These are phyloP conservation scores for Citrus trifoliata DNA, from an alignment of 345 rosid genomes.

Conservation along the genomic window DNA sequence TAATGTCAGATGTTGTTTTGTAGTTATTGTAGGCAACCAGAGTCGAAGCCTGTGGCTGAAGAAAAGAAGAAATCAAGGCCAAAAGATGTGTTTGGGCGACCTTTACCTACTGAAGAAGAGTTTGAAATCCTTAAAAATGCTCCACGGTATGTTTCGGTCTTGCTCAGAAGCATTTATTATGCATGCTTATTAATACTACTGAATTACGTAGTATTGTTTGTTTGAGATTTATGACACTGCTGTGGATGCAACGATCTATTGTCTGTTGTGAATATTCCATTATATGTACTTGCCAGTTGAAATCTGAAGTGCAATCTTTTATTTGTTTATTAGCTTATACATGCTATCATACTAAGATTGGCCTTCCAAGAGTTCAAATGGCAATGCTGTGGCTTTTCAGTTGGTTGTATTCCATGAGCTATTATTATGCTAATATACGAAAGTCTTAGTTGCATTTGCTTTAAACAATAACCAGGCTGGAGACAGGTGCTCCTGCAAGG, in stretches of 20 bases:
- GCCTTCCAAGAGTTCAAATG: background rate
- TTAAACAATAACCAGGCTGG: slow-evolving; percentile 47
- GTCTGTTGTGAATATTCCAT: background rate
- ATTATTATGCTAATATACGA: background rate
- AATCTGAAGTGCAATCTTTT: background rate
- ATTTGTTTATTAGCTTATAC: background rate
- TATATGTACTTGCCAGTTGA: background rate
- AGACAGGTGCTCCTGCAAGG: slow-evolving; percentile 83
- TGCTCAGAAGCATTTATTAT: background rate
- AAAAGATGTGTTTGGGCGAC: slow-evolving; percentile 96
- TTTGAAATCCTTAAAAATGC: slow-evolving; percentile 83
- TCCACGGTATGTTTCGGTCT: slow-evolving; percentile 52
- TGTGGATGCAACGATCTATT: background rate
- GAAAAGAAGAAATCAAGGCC: slow-evolving; percentile 82
- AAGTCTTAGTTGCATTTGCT: slow-evolving; percentile 4
- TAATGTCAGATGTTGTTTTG: background rate
- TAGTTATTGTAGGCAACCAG: slow-evolving; percentile 36
- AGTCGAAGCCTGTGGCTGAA: slow-evolving; percentile 26
- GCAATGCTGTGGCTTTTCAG: background rate
- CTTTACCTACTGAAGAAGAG: slow-evolving; percentile 92
- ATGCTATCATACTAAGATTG: background rate
- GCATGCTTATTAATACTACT: background rate
- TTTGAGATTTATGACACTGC: background rate
- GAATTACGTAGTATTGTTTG: background rate
- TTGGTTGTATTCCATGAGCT: background rate